phyloP scores from a whole-genome alignment of 2,329 filamentous ascomycete genomes.

The Geosmithia putterillii region DNA sequence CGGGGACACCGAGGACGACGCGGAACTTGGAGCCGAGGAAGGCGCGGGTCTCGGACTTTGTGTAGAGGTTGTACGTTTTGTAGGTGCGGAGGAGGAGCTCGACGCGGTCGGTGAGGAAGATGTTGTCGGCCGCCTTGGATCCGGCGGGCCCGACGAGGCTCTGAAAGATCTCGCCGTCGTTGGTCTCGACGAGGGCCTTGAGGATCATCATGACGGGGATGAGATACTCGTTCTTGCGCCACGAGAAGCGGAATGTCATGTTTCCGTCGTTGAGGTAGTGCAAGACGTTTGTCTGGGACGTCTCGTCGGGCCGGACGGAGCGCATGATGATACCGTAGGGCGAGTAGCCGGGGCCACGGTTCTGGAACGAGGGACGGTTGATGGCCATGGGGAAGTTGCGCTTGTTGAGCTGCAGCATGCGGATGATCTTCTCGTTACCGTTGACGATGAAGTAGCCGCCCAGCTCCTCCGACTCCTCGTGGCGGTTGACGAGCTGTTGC shows the following conservation, averaged over 20 bases:
- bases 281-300: slow-evolving; percentile 91
- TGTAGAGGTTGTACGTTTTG: slow-evolving; percentile 80
- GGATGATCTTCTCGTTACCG: slow-evolving; percentile 92
- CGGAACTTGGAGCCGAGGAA: slow-evolving; percentile 89
- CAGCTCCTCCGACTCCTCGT: slow-evolving; percentile 92
- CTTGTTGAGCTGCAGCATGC: slow-evolving; percentile 79
- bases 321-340: slow-evolving; percentile 84
- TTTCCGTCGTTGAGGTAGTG: slow-evolving; percentile 95
- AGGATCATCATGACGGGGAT: slow-evolving; percentile 93
- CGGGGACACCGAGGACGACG: slow-evolving; percentile 71
- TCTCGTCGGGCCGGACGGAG: slow-evolving; percentile 92
- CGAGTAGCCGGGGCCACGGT: slow-evolving; percentile 78
- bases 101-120: slow-evolving; percentile 88
- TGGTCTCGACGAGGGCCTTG: slow-evolving; percentile 90
- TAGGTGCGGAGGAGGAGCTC: slow-evolving; percentile 88
- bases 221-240: slow-evolving; percentile 95
- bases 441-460: slow-evolving; percentile 98
- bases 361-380: slow-evolving; percentile 76
- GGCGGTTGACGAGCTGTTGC: slow-evolving; percentile 66
- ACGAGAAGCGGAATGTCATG: slow-evolving; percentile 93
- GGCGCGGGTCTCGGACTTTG: slow-evolving; percentile 66
- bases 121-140: slow-evolving; percentile 71
- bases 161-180: slow-evolving; percentile 92
- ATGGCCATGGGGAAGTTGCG: slow-evolving; percentile 96
- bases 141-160: slow-evolving; percentile 70